phyloP scores from a whole-genome alignment of 1,284 basidiomycete genomes.

The Ceratobasidium papillatum region DNA sequence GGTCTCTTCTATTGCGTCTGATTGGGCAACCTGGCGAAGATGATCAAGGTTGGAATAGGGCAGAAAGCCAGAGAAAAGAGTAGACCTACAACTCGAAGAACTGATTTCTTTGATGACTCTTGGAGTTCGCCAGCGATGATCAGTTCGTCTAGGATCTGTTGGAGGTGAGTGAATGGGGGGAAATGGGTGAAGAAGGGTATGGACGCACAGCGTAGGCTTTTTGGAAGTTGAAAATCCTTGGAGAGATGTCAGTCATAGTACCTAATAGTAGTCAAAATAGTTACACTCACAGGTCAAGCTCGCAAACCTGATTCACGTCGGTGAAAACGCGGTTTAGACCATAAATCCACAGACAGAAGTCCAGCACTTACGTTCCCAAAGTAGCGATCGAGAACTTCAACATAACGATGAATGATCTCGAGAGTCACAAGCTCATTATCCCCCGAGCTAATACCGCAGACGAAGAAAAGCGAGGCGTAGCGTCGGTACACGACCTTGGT shows the following conservation, averaged over 20 bases:
- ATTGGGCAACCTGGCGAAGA: slow-evolving; percentile 44
- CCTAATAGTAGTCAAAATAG: neutral
- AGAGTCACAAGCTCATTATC: slow-evolving; percentile 95
- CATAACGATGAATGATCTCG: slow-evolving; percentile 98
- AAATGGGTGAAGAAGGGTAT: neutral
- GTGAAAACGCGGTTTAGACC: slow-evolving; percentile 15
- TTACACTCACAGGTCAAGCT: slow-evolving; percentile 82
- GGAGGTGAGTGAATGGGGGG: slow-evolving; percentile 34
- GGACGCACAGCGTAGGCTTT: slow-evolving; percentile 88
- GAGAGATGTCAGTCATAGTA: slow-evolving; percentile 29
- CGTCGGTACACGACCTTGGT: slow-evolving; percentile 97
- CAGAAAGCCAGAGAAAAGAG: neutral
- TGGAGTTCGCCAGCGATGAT: slow-evolving; percentile 98
- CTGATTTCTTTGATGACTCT: slow-evolving; percentile 98
- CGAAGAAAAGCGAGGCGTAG: slow-evolving; percentile 98
- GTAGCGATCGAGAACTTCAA: slow-evolving; percentile 98
- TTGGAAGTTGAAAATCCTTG: slow-evolving; percentile 97
- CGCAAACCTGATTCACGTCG: slow-evolving; percentile 76
- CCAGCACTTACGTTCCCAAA: slow-evolving; percentile 90
- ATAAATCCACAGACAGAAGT: neutral
- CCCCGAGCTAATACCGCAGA: slow-evolving; percentile 85
- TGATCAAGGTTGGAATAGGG: neutral
- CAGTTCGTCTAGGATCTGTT: slow-evolving; percentile 93
- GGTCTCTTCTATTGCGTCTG: slow-evolving; percentile 46
- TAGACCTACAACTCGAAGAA: slow-evolving; percentile 77